A percentile compares a stretch with the other conserved stretches of the same genome.
phyloP scores from a whole-genome alignment of 371 early-diverging fungal species.

The Massospora cicadina region DNA sequence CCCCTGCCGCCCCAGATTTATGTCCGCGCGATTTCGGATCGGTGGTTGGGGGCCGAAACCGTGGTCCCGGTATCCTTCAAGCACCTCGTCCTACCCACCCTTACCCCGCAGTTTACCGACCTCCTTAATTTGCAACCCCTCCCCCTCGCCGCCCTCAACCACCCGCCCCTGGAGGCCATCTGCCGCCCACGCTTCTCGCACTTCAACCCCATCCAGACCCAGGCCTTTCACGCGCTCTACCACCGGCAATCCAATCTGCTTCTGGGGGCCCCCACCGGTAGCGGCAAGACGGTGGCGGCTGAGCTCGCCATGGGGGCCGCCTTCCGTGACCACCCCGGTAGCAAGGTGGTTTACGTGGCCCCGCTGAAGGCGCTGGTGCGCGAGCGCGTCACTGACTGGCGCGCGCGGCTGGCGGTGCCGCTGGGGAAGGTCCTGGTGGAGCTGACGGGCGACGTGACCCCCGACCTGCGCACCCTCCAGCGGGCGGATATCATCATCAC shows the following conservation, averaged over 20 bases:
- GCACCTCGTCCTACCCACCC: conserved; percentile 68
- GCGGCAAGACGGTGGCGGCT: conserved; percentile 97
- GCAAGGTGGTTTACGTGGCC: conserved; percentile 95
- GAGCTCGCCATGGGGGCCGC: conserved; percentile 87
- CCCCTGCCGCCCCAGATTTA: conserved; percentile 76
- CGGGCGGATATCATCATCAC: conserved; percentile 92
- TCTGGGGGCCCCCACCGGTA: conserved; percentile 96
- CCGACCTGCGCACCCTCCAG: conserved; percentile 69
- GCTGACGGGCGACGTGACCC: conserved; percentile 93
- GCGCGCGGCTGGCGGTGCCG: conserved; percentile 43
- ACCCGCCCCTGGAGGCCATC: conserved; percentile 60
- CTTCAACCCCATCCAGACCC: conserved; percentile 98
- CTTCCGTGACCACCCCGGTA: conserved; percentile 60
- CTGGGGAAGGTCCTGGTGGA: conserved; percentile 78
- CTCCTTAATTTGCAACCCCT: conserved; percentile 74
- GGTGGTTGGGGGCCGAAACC: conserved; percentile 83
- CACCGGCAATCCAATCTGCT: conserved; percentile 68
- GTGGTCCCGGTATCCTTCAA: conserved; percentile 72
- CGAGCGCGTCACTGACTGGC: conserved; percentile 90
- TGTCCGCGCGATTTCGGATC: conserved; percentile 77
- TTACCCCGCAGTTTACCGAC: conserved; percentile 71
- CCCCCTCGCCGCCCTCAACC: conserved; percentile 62
- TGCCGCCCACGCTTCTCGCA: conserved; percentile 60
- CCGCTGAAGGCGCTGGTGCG: conserved; percentile 99
- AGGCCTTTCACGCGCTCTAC: conserved; percentile 92